Base-by-base conservation (phyloP, 2,329 filamentous ascomycete species). In the Neofusicoccum parvum region DNA sequence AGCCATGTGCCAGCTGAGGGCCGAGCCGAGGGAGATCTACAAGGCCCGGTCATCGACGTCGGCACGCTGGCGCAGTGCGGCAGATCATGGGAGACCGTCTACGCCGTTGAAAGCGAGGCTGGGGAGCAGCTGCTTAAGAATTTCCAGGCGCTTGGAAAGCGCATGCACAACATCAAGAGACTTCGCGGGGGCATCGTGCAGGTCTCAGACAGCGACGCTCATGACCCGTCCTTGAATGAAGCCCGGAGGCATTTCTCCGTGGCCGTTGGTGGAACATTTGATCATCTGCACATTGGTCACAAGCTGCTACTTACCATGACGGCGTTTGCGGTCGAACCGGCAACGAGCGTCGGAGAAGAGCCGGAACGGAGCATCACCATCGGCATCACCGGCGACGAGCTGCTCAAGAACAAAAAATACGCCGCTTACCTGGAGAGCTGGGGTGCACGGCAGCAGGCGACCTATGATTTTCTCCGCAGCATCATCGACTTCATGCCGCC, bases 271-370 rank as follows among this genome's bases (percentile, higher is more conserved):
- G 95, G 95, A 10, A 99, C 95, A 0, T 99, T 98, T 79, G 95
- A 99, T 76, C 93, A 98, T 78, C 85, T 99, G 23, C 95, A 99
- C 75, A 89, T 92, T 3, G 95, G 95, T 5, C 95, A 99, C 81
- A 99, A 98, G 79, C 84, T 98, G n/a, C 86, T 99, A 20, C 86
- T 99, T 20, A 93, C 94, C n/a, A 94, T 94, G 67, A 92, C 91
- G 0, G 87, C 89, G 0, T 86, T 97, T 65, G 84, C 92, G 15
- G 83, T 91, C 65, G 86, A 87, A 41, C 71, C 72, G 34, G 68
- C 69, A 53, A 54, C 66, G 32, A 65, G 69, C 14, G 59, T 50
- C 12, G 68, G 27, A 32, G 27, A 70, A 49, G 67, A 72, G 9
- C 50, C 56, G 9, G 71, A 76, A 23, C 86, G 86, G 67, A 84